Base-by-base conservation (phyloP, 441 rosid species). In the Geranium incanum region DNA sequence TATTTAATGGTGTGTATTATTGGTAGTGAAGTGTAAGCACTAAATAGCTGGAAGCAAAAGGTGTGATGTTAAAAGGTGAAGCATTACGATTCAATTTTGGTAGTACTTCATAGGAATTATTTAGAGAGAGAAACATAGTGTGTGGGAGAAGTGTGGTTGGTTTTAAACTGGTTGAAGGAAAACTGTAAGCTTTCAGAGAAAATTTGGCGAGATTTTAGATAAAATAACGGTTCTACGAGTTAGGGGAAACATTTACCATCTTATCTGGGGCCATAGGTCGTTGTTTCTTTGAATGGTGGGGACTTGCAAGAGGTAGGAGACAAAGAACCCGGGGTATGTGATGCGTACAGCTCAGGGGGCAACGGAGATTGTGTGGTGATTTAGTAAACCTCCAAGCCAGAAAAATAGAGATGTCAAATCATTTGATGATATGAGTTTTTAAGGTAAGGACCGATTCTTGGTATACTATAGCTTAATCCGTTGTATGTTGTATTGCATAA, bases 11-110 rank as follows among this genome's bases (percentile, higher is more conserved):
- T 23, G 66, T 62, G 66, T 62, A 62, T 62, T 62, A 62, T 62
- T 62, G 66, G 66, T 36, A 62, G 66, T 23, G 36, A 62, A 62
- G 36, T 62, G 66, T 21, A 19, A 23, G 36, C 66, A 7, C 66
- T 73, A 76, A 81, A 85, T 84, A 84, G 81, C 85, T 81, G 87
- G 69, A 74, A 73, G 69, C 70, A 64, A 71, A 71, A 74, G 33
- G 36, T 66, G 65, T 50, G 68, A 71, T 67, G 73, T 75, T 74
- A 71, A 75, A 78, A 64, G 71, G 74, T 83, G 75, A 75, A 74
- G 66, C 23, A 39, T 45, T 72, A 64, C 66, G 50, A 15, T 16
- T 71, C 68, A 43, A 28, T 39, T 43, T 71, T 67, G 66, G 73
- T 74, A 78, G 69, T 71, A 69, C 63, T 71, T 72, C 70, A 37